Conservation (phyloP, 179 eudicot species). For the Gypsophila paniculata region DNA sequence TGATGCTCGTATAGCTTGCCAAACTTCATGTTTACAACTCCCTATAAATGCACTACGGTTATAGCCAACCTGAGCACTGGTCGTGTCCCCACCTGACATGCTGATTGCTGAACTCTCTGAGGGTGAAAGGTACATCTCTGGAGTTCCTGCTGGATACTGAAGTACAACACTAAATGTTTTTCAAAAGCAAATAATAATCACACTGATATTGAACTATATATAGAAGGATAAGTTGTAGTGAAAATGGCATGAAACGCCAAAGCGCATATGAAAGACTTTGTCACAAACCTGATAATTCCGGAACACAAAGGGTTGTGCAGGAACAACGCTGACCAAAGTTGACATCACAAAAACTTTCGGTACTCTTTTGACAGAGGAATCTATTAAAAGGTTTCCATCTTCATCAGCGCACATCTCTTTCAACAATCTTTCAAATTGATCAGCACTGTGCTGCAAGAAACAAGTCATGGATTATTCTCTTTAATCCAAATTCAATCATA, state of each 20-base stretch:
- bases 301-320: constrained; percentile 93
- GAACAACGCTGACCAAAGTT: constrained; percentile 81
- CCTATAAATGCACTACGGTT: constrained; percentile 82
- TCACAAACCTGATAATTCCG: constrained; percentile 88
- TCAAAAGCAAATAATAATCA: constrained; percentile 10
- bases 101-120: constrained; percentile 67
- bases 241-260: constrained; percentile 11
- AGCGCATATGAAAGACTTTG: constrained; percentile 10
- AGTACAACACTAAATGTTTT: constrained; percentile 16
- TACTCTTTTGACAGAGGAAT: constrained; percentile 73
- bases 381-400: constrained; percentile 91
- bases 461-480: constrained; percentile 22
- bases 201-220: neutral
- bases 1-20: constrained; percentile 99
- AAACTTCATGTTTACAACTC: constrained; percentile 88
- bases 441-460: constrained; percentile 97
- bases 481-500: constrained; percentile 12
- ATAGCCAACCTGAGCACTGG: constrained; percentile 64
- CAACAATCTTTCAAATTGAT: constrained; percentile 90
- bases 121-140: constrained; percentile 67
- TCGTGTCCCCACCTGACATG: constrained; percentile 53
- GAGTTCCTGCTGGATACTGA: constrained; percentile 96
- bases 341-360: constrained; percentile 96
- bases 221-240: constrained; percentile 6
- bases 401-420: constrained; percentile 97